phyloP scores from a whole-genome alignment of 257 asterid species.

The Nicotiana tomentosiformis region DNA sequence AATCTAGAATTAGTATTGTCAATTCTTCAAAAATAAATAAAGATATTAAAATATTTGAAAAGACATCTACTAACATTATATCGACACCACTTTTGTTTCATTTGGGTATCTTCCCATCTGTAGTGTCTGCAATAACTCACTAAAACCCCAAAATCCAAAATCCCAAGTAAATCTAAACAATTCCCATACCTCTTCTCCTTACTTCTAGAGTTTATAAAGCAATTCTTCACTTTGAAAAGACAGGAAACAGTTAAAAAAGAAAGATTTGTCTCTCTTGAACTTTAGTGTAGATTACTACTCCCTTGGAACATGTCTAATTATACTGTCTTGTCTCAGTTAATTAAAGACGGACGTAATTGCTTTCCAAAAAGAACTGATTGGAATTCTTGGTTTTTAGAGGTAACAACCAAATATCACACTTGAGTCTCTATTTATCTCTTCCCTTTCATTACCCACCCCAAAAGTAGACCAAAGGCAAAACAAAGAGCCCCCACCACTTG shows the following conservation, averaged over 20 bases:
- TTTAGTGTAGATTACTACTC: neutral
- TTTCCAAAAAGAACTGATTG: neutral
- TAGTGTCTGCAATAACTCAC: neutral
- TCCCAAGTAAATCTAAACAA: neutral
- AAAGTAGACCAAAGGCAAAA: neutral
- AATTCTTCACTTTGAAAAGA: neutral
- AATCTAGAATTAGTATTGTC: neutral
- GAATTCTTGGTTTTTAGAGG: neutral
- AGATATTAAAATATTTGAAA: neutral
- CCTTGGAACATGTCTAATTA: neutral
- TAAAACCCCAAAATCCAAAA: neutral
- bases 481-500: neutral
- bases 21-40: neutral
- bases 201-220: neutral
- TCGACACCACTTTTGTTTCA: neutral
- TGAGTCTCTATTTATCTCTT: neutral
- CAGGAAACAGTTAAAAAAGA: neutral
- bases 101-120: neutral
- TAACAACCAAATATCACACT: neutral
- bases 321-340: neutral
- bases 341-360: neutral
- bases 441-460: neutral
- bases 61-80: neutral
- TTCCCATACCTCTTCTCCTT: neutral
- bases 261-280: neutral